Evolutionary conservation across 83 land plant species (phyloP), one percentile per base, ranked within the genome.

Genomic region (Diphasiastrum complanatum): DNA sequence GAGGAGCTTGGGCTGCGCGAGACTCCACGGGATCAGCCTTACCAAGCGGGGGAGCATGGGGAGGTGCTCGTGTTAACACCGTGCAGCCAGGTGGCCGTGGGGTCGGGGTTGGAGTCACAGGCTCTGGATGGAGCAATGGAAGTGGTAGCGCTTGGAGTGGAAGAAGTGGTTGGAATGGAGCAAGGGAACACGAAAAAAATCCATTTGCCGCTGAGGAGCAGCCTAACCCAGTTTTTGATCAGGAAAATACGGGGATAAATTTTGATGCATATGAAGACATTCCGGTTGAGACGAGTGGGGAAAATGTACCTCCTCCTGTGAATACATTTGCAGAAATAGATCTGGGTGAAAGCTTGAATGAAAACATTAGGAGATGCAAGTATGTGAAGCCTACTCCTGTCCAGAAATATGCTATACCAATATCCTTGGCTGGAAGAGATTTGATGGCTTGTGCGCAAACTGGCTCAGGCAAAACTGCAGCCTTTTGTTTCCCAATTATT

Each of bases 391-490:
- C 93, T 1, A 88, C 98, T 1, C 98, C 98, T 1, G 91, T 92
- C 23, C 98, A 92, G 71, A 87, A 85, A 32, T 70, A 92, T 69
- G 96, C 98, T 1, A 92, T 92, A 30, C 98, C 98, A 4, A 92
- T 92, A 35, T 79, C 84, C 11, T 67, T 88, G 36, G 82, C 68
- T 2, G 96, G 98, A n/a, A 60, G 96, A 51, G 98, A 92, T 66
- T 66, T 92, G 67, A 92, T 92, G 98, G 98, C 98, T 25, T 92
- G 98, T 77, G 98, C 96, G 0, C 98, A 88, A 61, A 92, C 91
- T 3, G 96, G 98, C n/a, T 89, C 96, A 0, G 96, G 98, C 0
- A 89, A 92, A 53, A 92, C 91, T 2, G 96, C 98, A 14, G 96
- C 98, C 1, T 92, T 92, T 51, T 92, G 98, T 60, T 92, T 92